Conservation (phyloP, 129 eudicot species). For the Saussurea involucrata region DNA sequence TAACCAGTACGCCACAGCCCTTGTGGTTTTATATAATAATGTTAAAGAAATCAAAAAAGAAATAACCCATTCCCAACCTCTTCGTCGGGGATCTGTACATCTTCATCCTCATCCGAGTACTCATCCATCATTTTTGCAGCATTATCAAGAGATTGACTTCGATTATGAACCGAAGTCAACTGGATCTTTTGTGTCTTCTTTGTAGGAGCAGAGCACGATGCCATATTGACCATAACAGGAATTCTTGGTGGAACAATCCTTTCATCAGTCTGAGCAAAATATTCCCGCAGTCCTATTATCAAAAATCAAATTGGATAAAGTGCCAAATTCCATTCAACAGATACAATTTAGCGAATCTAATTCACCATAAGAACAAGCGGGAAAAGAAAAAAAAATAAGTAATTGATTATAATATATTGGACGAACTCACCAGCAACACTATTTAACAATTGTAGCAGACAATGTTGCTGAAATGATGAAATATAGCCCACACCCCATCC, state of each 20-base stretch:
- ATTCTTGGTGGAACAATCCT: conserved; percentile 85
- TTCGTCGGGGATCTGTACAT: conserved; percentile 64
- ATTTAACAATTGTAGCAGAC: conserved; percentile 94
- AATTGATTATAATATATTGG: conserved; percentile 6
- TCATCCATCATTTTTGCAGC: conserved; percentile 85
- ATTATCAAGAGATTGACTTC: conserved; percentile 69
- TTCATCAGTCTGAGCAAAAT: conserved; percentile 89
- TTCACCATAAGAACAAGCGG: not conserved
- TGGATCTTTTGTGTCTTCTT: conserved; percentile 54
- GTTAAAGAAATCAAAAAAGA: not conserved
- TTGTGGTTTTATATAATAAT: not conserved
- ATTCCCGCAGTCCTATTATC: conserved; percentile 80
- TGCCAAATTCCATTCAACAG: not conserved
- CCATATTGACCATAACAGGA: conserved; percentile 97
- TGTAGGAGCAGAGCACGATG: conserved; percentile 65
- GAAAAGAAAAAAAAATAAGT: not conserved
- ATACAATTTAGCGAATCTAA: not conserved
- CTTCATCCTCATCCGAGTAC: conserved; percentile 94
- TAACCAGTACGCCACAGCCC: no score
- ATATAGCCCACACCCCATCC: conserved; percentile 98
- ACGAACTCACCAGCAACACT: conserved; percentile 83
- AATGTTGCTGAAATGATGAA: conserved; percentile 90
- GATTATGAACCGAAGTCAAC: conserved; percentile 45
- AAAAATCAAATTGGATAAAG: not conserved
- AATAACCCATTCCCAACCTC: conserved; percentile 41